Conservation (phyloP, 331 rosid genomes). For the Malus hybrid region DNA sequence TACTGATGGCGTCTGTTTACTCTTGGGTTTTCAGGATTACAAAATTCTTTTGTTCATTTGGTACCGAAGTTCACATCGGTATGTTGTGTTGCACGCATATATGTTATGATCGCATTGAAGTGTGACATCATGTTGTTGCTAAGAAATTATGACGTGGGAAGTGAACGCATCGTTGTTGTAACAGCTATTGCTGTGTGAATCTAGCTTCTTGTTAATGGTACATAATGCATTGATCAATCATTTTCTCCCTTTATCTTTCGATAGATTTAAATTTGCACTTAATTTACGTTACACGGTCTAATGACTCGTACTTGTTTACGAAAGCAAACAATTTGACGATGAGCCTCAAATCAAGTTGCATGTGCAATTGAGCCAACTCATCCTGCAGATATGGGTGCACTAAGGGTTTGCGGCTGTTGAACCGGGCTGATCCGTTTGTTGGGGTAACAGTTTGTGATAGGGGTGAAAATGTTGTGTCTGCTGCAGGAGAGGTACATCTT, state of each 20-base stretch:
- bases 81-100: background rate
- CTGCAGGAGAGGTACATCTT: slow-evolving; percentile 85
- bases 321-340: background rate
- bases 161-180: background rate
- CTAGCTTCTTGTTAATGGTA: background rate
- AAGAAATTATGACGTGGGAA: background rate
- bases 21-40: background rate
- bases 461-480: slow-evolving; percentile 77
- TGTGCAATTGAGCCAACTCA: slow-evolving; percentile 72
- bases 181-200: background rate
- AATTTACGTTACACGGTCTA: background rate
- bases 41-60: background rate
- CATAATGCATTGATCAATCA: background rate
- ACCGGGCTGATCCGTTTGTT: slow-evolving; percentile 79
- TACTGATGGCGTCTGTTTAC: background rate
- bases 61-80: background rate
- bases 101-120: background rate
- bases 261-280: background rate
- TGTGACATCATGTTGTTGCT: background rate
- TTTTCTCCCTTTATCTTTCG: background rate
- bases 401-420: slow-evolving; percentile 71
- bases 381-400: slow-evolving; percentile 61
- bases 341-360: slow-evolving; percentile 12
- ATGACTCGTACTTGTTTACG: background rate
- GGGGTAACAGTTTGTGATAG: slow-evolving; percentile 70